Conservation (phyloP, 1,284 basidiomycete species). For the Mycosarcoma mackinlayi region DNA sequence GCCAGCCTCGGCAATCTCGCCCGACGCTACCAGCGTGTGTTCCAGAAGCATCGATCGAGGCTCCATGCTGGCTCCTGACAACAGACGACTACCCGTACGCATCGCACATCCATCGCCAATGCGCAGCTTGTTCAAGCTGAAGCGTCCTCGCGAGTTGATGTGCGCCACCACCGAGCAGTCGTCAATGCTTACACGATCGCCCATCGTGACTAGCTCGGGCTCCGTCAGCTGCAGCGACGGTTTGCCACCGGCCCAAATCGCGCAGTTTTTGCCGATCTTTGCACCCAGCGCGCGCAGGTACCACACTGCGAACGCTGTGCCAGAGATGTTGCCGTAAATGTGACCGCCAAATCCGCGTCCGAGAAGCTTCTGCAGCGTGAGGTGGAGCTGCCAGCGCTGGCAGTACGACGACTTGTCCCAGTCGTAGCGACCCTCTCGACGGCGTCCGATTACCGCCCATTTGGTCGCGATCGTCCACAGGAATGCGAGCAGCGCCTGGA, state of each 20-base stretch:
- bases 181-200: slow-evolving; percentile 64
- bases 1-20: slow-evolving; percentile 67
- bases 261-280: slow-evolving; percentile 62
- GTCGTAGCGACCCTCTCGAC: slow-evolving; percentile 67
- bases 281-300: slow-evolving; percentile 65
- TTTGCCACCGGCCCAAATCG: slow-evolving; percentile 68
- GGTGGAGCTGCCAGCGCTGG: slow-evolving; percentile 67
- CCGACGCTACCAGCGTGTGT: slow-evolving; percentile 67
- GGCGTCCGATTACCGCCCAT: slow-evolving; percentile 66
- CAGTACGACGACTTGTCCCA: slow-evolving; percentile 69
- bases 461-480: slow-evolving; percentile 65
- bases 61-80: slow-evolving; percentile 67
- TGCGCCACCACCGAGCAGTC: slow-evolving; percentile 68
- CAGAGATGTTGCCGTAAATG: slow-evolving; percentile 63
- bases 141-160: slow-evolving; percentile 67
- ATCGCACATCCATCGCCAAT: slow-evolving; percentile 67
- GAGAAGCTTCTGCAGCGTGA: slow-evolving; percentile 62
- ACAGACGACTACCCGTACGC: slow-evolving; percentile 63
- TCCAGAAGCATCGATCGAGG: slow-evolving; percentile 66
- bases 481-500: slow-evolving; percentile 62
- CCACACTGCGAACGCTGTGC: slow-evolving; percentile 63
- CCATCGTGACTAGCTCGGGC: slow-evolving; percentile 67
- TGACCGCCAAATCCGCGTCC: slow-evolving; percentile 65
- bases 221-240: slow-evolving; percentile 67
- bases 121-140: slow-evolving; percentile 66